Evolutionary conservation across 1,139 yeast species (phyloP), one percentile per base, ranked within the genome.

Genomic region (Nakaseomyces nivariensis): DNA sequence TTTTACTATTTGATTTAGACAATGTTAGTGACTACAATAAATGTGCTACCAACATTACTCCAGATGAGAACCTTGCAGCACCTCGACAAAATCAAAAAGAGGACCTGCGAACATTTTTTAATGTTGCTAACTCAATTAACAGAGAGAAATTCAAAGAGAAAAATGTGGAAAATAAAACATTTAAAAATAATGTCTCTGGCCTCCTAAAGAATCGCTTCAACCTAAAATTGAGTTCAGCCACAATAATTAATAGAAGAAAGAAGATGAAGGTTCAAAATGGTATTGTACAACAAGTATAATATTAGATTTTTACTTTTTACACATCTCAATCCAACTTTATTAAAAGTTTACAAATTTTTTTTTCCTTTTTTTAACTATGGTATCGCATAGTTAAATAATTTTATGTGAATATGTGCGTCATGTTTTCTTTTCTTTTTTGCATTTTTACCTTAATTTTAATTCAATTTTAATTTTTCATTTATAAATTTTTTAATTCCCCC

Each of bases 251-350:
- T 25, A 27, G 44, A 41, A 41, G 44, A 41, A 41, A 41, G 34
- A 41, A 41, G n/a, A 41, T 41, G 44, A 41, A 41, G 34, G 34
- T 41, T n/a, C 44, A 41, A 29, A 41, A 38, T 25, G 42, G 42
- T 38, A 38, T 38, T 38, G 42, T 25, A 38, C 42, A 38, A 25
- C 31, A 38, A 38, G 42, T 38, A 24, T 38, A 11, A 38, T 26
- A 38, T 25, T 22, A 17, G 13, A n/a, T 37, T 13, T 13, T 11
- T 2, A 33, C 2, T 36, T 36, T 10, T 36, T 33, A 33, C 13
- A 36, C 38, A 36, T 17, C 7, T 2, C 38, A 36, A 36, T 36
- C 2, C 25, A 3, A 9, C 7, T 33, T 33, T 17, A 17, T 17
- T 17, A 17, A 17, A 17, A 17, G 22, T 17, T 17, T 17, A 17